Evolutionary conservation across 225 moss, liverwort and hornwort species (phyloP).

Genomic region (Polytrichum formosum): DNA sequence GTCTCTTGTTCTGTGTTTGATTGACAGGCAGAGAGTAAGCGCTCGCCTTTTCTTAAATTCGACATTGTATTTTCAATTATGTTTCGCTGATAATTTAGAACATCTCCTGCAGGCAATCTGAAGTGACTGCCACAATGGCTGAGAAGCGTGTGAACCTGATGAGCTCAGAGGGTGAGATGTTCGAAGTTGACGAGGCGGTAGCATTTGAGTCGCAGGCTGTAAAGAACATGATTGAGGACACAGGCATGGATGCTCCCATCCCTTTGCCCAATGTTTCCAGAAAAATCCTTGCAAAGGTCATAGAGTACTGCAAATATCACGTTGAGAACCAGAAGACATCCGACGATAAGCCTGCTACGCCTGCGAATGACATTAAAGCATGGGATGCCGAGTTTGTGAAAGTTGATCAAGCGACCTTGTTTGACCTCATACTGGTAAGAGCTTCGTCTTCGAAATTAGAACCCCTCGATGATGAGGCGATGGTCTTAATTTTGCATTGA

Average conservation of each 20-base stretch:
- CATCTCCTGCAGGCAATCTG: not conserved
- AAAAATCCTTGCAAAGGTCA: constrained; percentile 41
- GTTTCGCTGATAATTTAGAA: too few relatives aligned
- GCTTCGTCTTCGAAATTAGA: not conserved
- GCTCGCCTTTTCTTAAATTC: too few relatives aligned
- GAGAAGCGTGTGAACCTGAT: constrained; percentile 37
- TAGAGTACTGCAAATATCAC: constrained; percentile 40
- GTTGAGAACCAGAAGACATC: constrained; percentile 28
- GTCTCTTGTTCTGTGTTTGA: too few relatives aligned
- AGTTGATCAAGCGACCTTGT: constrained; percentile 39
- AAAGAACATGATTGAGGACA: constrained; percentile 40
- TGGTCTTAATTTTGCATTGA: too few relatives aligned
- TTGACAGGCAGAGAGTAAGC: too few relatives aligned
- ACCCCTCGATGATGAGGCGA: too few relatives aligned
- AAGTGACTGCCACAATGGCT: constrained; percentile 14
- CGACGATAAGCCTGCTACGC: constrained; percentile 24
- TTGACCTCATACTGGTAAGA: constrained; percentile 31
- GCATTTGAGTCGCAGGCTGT: constrained; percentile 37
- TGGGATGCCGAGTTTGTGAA: constrained; percentile 43
- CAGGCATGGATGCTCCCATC: constrained; percentile 27
- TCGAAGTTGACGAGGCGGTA: constrained; percentile 36
- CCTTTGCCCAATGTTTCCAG: constrained; percentile 29
- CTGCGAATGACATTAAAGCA: constrained; percentile 29
- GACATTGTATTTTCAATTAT: too few relatives aligned
- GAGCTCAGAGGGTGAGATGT: constrained; percentile 35